These are phyloP conservation scores for Populus euphratica DNA, from an alignment of 345 rosid species.

Conservation along the genomic window DNA sequence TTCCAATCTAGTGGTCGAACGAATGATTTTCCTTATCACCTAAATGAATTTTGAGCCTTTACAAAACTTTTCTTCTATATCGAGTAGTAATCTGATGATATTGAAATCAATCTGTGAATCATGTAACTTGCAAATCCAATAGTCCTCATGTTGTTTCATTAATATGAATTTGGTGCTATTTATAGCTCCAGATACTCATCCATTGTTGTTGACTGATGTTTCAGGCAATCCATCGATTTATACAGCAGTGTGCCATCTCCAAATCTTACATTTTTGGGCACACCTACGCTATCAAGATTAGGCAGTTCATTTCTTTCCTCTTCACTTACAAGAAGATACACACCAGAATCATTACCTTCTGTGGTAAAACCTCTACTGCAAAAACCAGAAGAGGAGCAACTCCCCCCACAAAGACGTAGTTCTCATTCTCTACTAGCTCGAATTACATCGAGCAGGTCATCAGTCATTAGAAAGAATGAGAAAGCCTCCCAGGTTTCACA, in stretches of 20 bases:
- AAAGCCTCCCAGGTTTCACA: conserved; percentile 44
- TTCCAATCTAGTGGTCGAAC: neutral
- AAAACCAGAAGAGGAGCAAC: conserved; percentile 33
- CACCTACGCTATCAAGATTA: conserved; percentile 50
- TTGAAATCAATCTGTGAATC: neutral
- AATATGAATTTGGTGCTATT: neutral
- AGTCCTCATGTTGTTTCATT: neutral
- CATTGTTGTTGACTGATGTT: conserved; percentile 21
- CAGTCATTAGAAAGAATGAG: conserved; percentile 36
- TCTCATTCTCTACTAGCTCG: conserved; percentile 47
- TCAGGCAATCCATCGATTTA: conserved; percentile 83
- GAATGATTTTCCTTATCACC: neutral
- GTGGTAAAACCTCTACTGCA: conserved; percentile 51
- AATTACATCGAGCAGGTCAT: conserved; percentile 37
- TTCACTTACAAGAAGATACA: conserved; percentile 54
- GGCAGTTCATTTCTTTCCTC: conserved; percentile 69
- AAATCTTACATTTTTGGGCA: conserved; percentile 55
- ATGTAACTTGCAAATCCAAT: neutral
- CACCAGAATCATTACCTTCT: conserved; percentile 52
- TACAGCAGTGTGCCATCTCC: conserved; percentile 86
- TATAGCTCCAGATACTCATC: neutral
- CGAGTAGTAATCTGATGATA: neutral
- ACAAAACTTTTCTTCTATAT: neutral
- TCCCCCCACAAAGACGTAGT: conserved; percentile 39
- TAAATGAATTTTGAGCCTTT: neutral